phyloP scores from a whole-genome alignment of 257 asterid species.

The Salvia miltiorrhiza region DNA sequence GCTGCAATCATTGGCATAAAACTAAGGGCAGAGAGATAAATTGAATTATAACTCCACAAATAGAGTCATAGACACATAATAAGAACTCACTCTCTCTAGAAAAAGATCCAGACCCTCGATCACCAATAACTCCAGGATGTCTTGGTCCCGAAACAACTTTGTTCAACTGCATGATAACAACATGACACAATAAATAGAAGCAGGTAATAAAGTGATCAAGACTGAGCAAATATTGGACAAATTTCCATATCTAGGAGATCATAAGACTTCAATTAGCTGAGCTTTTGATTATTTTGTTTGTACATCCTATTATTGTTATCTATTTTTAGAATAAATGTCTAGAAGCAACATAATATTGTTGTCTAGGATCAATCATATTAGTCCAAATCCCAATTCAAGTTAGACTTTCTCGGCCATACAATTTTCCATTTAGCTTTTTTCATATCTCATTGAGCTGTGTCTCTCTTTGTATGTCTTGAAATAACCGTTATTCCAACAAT shows the following conservation, averaged over 20 bases:
- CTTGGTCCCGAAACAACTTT: conserved; percentile 81
- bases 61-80: background rate
- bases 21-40: background rate
- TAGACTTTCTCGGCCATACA: background rate
- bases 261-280: background rate
- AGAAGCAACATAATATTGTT: conserved; percentile 8
- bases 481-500: background rate
- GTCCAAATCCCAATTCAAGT: background rate
- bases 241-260: background rate
- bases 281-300: background rate
- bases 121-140: conserved; percentile 91
- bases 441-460: background rate
- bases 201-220: background rate
- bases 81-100: conserved; percentile 81
- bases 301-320: background rate
- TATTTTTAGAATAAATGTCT: background rate
- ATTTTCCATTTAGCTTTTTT: background rate
- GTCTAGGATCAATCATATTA: conserved; percentile 7
- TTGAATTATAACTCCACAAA: background rate
- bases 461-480: background rate
- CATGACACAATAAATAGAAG: background rate
- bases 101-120: conserved; percentile 90
- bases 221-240: background rate
- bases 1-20: conserved; percentile 1
- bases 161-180: conserved; percentile 59